Evolutionary conservation across 306 rosid species (phyloP), one percentile per base, ranked within the genome.

Genomic region (Rosa multiflora): DNA sequence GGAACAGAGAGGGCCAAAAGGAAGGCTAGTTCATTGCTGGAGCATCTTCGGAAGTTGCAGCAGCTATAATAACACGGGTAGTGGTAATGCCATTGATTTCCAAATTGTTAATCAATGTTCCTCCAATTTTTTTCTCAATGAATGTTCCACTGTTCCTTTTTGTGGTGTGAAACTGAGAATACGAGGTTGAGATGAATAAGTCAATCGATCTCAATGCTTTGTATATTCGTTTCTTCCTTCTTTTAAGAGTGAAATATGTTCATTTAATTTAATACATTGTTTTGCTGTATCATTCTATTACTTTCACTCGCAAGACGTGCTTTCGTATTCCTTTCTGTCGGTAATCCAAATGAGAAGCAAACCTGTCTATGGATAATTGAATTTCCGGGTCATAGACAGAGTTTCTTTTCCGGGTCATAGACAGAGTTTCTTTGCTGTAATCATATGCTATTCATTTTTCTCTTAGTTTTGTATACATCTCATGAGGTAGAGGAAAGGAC

Each of bases 1-100:
- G 98, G 99, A 75, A 90, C 99, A 5, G 99, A 88, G 86, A 89
- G 99, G 79, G 94, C 98, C 56, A 93, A 93, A 85, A 78, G 99
- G 81, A 96, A 96, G 83, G 98, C 98, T 15, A 87, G 89, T 67
- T 96, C 97, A 67, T 87, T 93, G 85, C 70, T 96, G 88, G 98
- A 89, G 85, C 97, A 89, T 90, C 97, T 96, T 76, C 87, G 88
- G 3, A 91, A 88, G 86, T 53, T 86, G 74, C 92, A 91, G 84
- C 93, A 87, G 82, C 74, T 79, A 73, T 87, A 79, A 76, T 62
- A 67, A 88, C 75, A 71, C 78, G 81, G 51, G 69, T 48, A 81
- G 78, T 66, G 78, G 76, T 83, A 75, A 72, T 79, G 66, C 82
- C 78, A 78, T 62, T 58, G 68, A 82, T 72, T 78, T 74, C 74